phyloP scores from a whole-genome alignment of 2,329 filamentous ascomycete species.

The Akanthomyces lecanii region DNA sequence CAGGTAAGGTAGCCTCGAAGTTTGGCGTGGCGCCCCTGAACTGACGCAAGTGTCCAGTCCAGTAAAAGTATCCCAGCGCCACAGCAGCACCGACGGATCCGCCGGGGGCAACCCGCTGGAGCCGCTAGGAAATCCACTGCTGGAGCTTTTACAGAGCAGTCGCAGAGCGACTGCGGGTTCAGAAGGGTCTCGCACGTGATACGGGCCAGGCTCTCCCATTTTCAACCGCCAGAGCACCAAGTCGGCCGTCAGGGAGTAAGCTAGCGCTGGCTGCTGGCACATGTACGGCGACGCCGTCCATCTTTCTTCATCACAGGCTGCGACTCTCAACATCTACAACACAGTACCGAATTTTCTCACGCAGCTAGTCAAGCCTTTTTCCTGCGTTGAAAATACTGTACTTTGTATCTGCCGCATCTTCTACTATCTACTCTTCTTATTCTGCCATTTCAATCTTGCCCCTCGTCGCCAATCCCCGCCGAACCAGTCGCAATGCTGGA shows the following conservation, averaged over 20 bases:
- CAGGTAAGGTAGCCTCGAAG: neutral
- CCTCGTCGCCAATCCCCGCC: conserved; percentile 10
- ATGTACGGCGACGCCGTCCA: conserved; percentile 10
- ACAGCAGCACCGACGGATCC: neutral
- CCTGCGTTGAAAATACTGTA: neutral
- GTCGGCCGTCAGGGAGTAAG: neutral
- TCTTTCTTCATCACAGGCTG: neutral
- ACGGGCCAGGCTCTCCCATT: conserved; percentile 11
- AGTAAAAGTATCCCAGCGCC: neutral
- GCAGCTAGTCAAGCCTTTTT: neutral
- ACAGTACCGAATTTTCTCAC: neutral
- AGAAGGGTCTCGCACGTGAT: conserved; percentile 6
- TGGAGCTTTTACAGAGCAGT: neutral
- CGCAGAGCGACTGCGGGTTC: neutral
- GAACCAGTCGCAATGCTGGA: conserved; percentile 67
- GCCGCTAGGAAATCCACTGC: neutral
- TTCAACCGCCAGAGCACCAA: neutral
- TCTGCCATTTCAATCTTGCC: neutral
- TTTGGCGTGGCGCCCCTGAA: conserved; percentile 1
- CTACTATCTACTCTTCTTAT: neutral
- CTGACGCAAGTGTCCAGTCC: neutral
- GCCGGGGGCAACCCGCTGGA: neutral
- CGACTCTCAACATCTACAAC: conserved; percentile 7
- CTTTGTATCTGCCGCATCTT: neutral
- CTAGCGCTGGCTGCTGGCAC: neutral